These are phyloP conservation scores for Candida mesenterica DNA, from an alignment of 1,139 yeast species.

Conservation along the genomic window DNA sequence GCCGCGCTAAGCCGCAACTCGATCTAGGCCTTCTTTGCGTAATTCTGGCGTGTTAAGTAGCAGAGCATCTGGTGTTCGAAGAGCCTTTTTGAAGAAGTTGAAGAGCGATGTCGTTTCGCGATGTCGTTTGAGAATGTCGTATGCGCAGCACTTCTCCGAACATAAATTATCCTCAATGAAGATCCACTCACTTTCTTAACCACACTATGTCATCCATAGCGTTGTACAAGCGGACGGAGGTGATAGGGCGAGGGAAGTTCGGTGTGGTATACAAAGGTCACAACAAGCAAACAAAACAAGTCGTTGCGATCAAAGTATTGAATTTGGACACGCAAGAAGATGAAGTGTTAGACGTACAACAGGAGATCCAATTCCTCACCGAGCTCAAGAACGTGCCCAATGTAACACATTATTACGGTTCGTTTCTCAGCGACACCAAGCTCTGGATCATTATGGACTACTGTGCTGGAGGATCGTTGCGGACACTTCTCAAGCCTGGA, in stretches of 20 bases:
- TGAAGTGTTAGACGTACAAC: conserved; percentile 93
- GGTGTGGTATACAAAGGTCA: conserved; percentile 93
- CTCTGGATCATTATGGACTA: conserved; percentile 98
- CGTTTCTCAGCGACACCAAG: conserved; percentile 80
- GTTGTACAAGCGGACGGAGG: conserved; percentile 73
- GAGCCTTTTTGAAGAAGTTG: too few relatives aligned
- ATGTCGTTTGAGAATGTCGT: too few relatives aligned
- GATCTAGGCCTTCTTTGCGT: too few relatives aligned
- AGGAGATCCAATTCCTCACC: conserved; percentile 83
- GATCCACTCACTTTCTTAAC: too few relatives aligned
- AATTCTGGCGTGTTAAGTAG: too few relatives aligned
- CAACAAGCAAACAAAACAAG: conserved; percentile 61
- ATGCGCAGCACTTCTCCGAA: too few relatives aligned
- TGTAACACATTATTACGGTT: conserved; percentile 89
- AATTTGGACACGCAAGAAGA: conserved; percentile 92
- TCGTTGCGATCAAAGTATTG: conserved; percentile 90
- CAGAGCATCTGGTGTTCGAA: too few relatives aligned
- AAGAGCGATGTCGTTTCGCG: too few relatives aligned
- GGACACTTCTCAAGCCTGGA: conserved; percentile 87
- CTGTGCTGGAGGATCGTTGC: conserved; percentile 94
- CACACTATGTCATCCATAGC: conserved; percentile 10
- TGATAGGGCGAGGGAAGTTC: conserved; percentile 93
- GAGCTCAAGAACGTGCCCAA: conserved; percentile 84
- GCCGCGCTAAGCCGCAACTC: too few relatives aligned
- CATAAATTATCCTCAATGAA: too few relatives aligned